Conservation (phyloP, 2,329 filamentous ascomycete species). For the Drechslera avenae region DNA sequence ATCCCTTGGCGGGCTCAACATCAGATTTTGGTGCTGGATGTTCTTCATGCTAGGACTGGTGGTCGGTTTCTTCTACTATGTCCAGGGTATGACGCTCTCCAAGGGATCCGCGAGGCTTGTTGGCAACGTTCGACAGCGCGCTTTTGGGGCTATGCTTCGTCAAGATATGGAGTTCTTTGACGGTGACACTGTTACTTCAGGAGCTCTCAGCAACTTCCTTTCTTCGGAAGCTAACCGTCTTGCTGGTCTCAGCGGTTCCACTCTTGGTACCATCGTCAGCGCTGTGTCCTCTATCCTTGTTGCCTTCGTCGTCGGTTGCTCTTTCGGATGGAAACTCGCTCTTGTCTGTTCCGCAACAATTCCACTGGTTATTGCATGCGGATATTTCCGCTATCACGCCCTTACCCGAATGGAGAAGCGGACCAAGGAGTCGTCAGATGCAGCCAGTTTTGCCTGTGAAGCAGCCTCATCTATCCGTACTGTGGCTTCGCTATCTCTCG, state of each 20-base stretch:
- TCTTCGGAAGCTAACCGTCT: constrained; percentile 83
- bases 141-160: constrained; percentile 86
- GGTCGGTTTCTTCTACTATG: constrained; percentile 34
- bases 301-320: constrained; percentile 69
- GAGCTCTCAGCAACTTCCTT: constrained; percentile 74
- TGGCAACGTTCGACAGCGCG: constrained; percentile 77
- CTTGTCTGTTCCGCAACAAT: constrained; percentile 81
- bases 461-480: constrained; percentile 93
- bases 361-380: constrained; percentile 77
- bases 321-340: constrained; percentile 86
- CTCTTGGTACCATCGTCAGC: constrained; percentile 83
- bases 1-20: constrained; percentile 67
- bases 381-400: constrained; percentile 86
- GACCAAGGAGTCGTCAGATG: constrained; percentile 77
- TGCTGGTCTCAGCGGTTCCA: constrained; percentile 85
- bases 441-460: constrained; percentile 89
- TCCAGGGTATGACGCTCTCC: constrained; percentile 63
- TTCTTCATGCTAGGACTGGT: constrained; percentile 43
- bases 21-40: constrained; percentile 60
- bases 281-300: constrained; percentile 78
- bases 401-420: constrained; percentile 81
- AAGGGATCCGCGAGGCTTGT: constrained; percentile 63
- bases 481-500: constrained; percentile 88
- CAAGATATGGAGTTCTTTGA: constrained; percentile 89
- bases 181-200: constrained; percentile 84